Percentiles rank a stretch among this genome's conserved stretches.
phyloP scores from a whole-genome alignment of 257 asterid species.

The Ehretia macrophylla region DNA sequence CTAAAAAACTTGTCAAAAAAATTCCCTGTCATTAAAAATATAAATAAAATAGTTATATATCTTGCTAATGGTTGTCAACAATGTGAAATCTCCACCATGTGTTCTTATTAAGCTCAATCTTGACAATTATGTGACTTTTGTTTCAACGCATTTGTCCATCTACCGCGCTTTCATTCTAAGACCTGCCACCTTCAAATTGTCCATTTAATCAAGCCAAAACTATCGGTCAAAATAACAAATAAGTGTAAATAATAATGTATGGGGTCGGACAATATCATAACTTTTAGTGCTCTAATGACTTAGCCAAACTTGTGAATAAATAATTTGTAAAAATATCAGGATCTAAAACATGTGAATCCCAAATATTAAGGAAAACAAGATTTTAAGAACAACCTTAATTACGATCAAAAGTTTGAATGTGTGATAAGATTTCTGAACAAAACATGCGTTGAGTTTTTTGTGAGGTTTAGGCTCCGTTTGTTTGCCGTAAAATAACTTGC shows the following conservation, averaged over 20 bases:
- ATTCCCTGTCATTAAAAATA: no score
- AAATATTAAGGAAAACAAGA: not conserved
- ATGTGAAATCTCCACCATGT: constrained; percentile 3
- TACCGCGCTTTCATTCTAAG: not conserved
- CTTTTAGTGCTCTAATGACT: no score
- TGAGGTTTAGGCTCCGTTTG: no score
- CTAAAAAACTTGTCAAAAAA: no score
- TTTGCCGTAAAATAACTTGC: no score
- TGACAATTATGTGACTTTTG: not conserved
- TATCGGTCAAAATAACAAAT: constrained; percentile 9
- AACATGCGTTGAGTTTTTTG: no score
- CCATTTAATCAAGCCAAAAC: constrained; percentile 16
- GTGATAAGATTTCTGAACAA: not conserved
- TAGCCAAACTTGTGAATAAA: constrained; percentile 10
- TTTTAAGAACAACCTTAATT: not conserved
- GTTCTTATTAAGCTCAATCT: not conserved
- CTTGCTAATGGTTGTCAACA: constrained; percentile 6
- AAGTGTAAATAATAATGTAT: not conserved
- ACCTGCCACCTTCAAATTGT: constrained; percentile 9
- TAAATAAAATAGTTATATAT: no score
- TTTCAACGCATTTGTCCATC: constrained; percentile 5
- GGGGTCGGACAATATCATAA: no score
- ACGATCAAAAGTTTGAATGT: not conserved
- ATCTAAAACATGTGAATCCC: not conserved
- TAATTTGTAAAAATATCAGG: not conserved